Evolutionary conservation across 2,329 filamentous ascomycete genomes (phyloP), one percentile per base, ranked within the genome.

Genomic region (Chaetomium sp.): DNA sequence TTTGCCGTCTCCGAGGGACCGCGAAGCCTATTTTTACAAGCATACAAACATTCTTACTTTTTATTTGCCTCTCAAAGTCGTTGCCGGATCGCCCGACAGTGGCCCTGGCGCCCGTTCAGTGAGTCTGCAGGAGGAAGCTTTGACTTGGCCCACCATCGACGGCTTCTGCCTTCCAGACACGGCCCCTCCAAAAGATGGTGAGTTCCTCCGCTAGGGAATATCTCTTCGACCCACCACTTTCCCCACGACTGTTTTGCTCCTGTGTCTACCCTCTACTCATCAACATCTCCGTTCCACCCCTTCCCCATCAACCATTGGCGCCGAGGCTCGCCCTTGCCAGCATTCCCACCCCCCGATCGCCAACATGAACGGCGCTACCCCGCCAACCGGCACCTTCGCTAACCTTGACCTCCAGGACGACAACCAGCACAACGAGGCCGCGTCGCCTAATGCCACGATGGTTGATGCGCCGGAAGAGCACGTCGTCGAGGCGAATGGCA

Each of bases 391-490:
- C 33, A 42, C 59, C 53, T 23, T 71, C 63, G 68, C 72, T 74
- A 70, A 71, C 70, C 62, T 73, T 57, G 64, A 59, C 57, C 61
- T 71, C 51, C 67, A 69, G 68, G 67, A 74, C 61, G 74, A 85
- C 81, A 82, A 80, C 72, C 82, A 82, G 77, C 82, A 83, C 73
- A 70, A 76, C 62, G 78, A 80, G 50, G 78, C 83, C 61, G 80
- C 83, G 67, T 85, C 83, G 59, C 83, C 83, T 16, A 85, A 82
- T 75, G 81, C 84, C 71, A 84, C 85, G 83, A 76, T 83, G 73
- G 76, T 85, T 70, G 83, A 85, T 70, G 60, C 59, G 10, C 78
- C 81, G 31, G 81, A 82, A 72, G 83, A 86, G 70, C 84, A 84
- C 62, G 79, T 84, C 71, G 80, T 83, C 72, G 79, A 74, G 55